Conservation (phyloP, 192 early-diverging fungal genomes). For the Coemansia furcata region DNA sequence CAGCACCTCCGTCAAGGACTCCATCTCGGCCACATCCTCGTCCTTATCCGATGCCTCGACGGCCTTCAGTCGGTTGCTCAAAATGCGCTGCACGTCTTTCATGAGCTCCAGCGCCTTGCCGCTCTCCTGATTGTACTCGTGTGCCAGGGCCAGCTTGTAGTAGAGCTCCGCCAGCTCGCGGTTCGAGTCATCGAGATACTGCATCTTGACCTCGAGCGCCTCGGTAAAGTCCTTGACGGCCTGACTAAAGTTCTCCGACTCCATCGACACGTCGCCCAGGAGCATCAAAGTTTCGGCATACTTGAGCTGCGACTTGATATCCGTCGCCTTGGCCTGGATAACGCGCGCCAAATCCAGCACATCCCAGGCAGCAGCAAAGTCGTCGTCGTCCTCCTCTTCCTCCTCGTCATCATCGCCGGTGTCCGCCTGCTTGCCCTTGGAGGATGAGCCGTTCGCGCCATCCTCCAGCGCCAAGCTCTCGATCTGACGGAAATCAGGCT, state of each 20-base stretch:
- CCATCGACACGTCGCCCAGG: constrained; percentile 85
- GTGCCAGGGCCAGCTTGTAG: constrained; percentile 54
- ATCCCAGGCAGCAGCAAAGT: constrained; percentile 78
- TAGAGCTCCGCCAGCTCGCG: constrained; percentile 54
- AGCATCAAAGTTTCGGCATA: constrained; percentile 58
- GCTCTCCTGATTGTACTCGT: constrained; percentile 50
- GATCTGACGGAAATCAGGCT: constrained; percentile 55
- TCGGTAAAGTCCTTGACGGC: constrained; percentile 42
- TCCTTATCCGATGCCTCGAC: constrained; percentile 7
- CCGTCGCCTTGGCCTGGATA: constrained; percentile 65
- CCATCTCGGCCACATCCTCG: constrained; percentile 19
- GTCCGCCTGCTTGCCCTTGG: constrained; percentile 49
- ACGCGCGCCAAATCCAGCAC: constrained; percentile 81
- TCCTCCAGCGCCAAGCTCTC: constrained; percentile 21
- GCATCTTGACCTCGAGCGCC: constrained; percentile 38
- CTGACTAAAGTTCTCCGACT: constrained; percentile 66
- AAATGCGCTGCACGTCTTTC: constrained; percentile 44
- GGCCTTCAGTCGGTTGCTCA: constrained; percentile 20
- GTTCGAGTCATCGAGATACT: constrained; percentile 28
- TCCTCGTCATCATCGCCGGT: constrained; percentile 14
- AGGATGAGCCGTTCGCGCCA: constrained; percentile 34
- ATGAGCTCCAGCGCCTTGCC: constrained; percentile 40
- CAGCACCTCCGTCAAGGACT: constrained; percentile 36
- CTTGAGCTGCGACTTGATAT: constrained; percentile 61
- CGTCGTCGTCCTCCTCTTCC: constrained; percentile 57